Evolutionary conservation across 371 early-diverging fungal genomes (phyloP).

Genomic region (Haplosporangium sp.): DNA sequence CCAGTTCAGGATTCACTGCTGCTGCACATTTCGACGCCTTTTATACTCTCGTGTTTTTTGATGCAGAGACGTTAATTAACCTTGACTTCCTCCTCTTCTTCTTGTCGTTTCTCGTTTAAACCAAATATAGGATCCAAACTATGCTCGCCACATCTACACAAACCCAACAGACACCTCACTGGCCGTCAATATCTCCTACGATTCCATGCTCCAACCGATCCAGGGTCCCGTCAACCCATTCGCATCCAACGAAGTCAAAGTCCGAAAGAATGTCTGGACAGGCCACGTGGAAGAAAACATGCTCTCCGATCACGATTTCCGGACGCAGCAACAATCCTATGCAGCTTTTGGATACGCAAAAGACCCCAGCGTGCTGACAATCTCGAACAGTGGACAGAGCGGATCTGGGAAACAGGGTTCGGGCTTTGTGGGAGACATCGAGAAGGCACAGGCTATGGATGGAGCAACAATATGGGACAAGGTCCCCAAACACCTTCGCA

Average conservation of each 20-base stretch:
- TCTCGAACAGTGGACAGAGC: slow-evolving; percentile 61
- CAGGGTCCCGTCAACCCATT: slow-evolving; percentile 87
- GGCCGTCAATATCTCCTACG: slow-evolving; percentile 82
- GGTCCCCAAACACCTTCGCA: slow-evolving; percentile 60
- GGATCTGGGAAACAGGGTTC: slow-evolving; percentile 69
- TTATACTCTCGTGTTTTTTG: neutral
- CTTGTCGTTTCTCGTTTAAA: slow-evolving; percentile 38
- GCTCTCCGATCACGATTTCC: slow-evolving; percentile 81
- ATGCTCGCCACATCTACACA: slow-evolving; percentile 61
- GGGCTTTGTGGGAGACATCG: slow-evolving; percentile 78
- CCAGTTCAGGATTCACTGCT: too few species aligned
- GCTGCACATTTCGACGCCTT: neutral
- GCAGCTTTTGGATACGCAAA: slow-evolving; percentile 86
- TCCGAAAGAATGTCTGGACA: slow-evolving; percentile 74
- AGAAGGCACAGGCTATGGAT: slow-evolving; percentile 57
- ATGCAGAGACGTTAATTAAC: neutral
- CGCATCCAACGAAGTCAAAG: slow-evolving; percentile 54
- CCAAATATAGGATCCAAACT: slow-evolving; percentile 57
- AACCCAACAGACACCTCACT: slow-evolving; percentile 76
- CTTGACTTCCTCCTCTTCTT: neutral
- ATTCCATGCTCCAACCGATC: slow-evolving; percentile 73
- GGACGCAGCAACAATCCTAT: slow-evolving; percentile 84
- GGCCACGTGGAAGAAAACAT: slow-evolving; percentile 88
- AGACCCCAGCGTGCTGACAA: slow-evolving; percentile 74
- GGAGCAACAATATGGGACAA: slow-evolving; percentile 68